Base-by-base conservation (phyloP, 2,329 filamentous ascomycete species). In the Microcyclospora pomicola region DNA sequence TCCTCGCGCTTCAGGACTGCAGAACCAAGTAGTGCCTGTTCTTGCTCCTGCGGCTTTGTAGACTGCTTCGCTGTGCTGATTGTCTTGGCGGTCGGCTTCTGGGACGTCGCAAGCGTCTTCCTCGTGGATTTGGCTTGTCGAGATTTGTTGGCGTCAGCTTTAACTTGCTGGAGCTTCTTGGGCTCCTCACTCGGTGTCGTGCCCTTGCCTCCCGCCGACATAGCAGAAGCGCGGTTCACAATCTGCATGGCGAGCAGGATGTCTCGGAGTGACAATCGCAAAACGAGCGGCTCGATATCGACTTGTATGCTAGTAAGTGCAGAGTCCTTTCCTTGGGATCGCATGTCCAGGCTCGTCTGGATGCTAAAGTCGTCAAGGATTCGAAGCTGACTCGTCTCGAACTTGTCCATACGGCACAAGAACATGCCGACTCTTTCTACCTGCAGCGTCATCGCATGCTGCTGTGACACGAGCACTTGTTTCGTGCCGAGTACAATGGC, bases 391-490 rank as follows among this genome's bases (percentile, higher is more conserved):
- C 80, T 87, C 3, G 82, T 86, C 49, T 98, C 88, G 49, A 96
- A 96, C 45, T 79, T 83, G 59, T 99, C 92, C 91, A 99, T 98
- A 10, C 91, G 82, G 56, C 92, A 98, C 27, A 98, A 62, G 59
- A 95, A 99, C 91, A 99, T 98, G 49, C 91, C 91, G 37, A 96
- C 75, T 54, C 96, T 80, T 6, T 85, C 87, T 2, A 98, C 77
- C 55, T 98, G 88, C 54, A 99, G 72, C 1, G 91, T 95, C 49
- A 92, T 72, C 7, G 88, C 84, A 63, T 96, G 85, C 58, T 98
- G 92, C 51, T 93, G 82, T 2, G 88, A 93, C 9, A 96, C 71
- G 2, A 96, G 70, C 10, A 96, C 77, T 58, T 98, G 87, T 56
- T 95, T 93, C 2, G 87, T 93, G 35, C 86, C 84, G 15, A 98